Base-by-base conservation (phyloP, 2,329 filamentous ascomycete species). In the Colletotrichum costaricense region DNA sequence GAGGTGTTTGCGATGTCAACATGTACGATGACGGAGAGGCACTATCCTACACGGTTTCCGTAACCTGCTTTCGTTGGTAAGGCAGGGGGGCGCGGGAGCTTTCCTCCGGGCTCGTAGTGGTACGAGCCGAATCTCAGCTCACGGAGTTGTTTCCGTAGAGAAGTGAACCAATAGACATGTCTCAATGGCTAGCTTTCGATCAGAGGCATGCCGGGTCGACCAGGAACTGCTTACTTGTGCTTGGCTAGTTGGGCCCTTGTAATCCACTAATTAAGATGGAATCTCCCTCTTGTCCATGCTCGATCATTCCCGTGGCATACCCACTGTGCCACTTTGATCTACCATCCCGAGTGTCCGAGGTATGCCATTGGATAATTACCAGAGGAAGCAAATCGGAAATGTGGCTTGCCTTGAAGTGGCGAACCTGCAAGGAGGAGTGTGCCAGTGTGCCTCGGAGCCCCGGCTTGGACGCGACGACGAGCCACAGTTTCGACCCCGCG, bases 51-150 rank as follows among this genome's bases (percentile, higher is more conserved):
- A 30, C 55, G 28, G 46, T 57, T 5, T 33, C 14, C 0, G 46
- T 24, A 46, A 28, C 42, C 70, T 70, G 70, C 56, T 73, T 73
- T 73, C 70, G 35, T 73, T 46, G 16, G 49, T 49, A 46, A 62
- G 57, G 67, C n/a, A 46, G 42, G 54, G 59, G 54, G 59, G 24
- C 35, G 1, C 59, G 60, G 71, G 71, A 73, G 71, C 2, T 42
- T 2, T 49, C 6, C 60, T 73, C 71, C 71, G 71, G 67, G 1
- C 5, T 1, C 0, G 3, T 16, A 12, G 14, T 35, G 11, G 35
- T 28, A 9, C 5, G 4, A 1, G 38, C 57, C 65, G 70, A 62
- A 3, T 26, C 42, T 24, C 2, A 24, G 24, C 1, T 3, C 2
- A 5, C 70, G 55, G 70, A 52, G 14, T 3, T 0, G 0, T 1